Evolutionary conservation across 345 rosid genomes (phyloP), one percentile per base, ranked within the genome.

Genomic region (Brassica juncea): DNA sequence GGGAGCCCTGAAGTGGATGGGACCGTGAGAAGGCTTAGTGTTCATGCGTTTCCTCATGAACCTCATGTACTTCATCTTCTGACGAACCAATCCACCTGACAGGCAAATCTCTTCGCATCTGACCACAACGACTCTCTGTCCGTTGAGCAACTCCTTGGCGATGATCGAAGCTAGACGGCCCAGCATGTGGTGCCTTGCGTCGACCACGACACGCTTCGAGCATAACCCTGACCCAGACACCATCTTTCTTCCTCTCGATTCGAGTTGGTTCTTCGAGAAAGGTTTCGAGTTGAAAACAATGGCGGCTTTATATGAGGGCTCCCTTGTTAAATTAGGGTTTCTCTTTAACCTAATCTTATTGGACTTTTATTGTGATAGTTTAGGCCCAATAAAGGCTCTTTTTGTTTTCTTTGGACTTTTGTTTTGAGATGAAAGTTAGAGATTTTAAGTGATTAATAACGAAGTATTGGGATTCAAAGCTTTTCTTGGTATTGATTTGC

Each of bases 1-100:
- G 8, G 98, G 97, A 64, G 95, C 90, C 3, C 98, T 84, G 89
- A 94, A 92, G 66, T 92, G 97, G 80, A 94, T 90, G 71, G 97
- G 96, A 31, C 98, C 98, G 5, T 92, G 96, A 44, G 98, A 94
- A 16, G 98, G 98, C 72, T 94, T 94, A 21, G 98, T 94, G 86
- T 92, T 92, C 97, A 92, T 94, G 31, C 94, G 91, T 84, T 92
- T 89, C 73, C 98, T 87, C 8, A 94, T 90, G 79, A 94, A 94
- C 67, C 98, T 73, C 88, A 90, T 62, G 86, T 88, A 92, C 89
- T 94, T 94, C 97, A 92, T 92, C 82, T 94, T 94, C 88, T 94
- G 93, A 9, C 98, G 73, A 21, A 90, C 97, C 19, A 94, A 86
- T 0, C 93, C 98, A 16, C 97, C 96, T 0, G 94, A 92, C 68